Percentiles rank a stretch among this genome's conserved stretches.
Evolutionary conservation across 345 rosid species (phyloP).

Genomic region (Camelina hispida): DNA sequence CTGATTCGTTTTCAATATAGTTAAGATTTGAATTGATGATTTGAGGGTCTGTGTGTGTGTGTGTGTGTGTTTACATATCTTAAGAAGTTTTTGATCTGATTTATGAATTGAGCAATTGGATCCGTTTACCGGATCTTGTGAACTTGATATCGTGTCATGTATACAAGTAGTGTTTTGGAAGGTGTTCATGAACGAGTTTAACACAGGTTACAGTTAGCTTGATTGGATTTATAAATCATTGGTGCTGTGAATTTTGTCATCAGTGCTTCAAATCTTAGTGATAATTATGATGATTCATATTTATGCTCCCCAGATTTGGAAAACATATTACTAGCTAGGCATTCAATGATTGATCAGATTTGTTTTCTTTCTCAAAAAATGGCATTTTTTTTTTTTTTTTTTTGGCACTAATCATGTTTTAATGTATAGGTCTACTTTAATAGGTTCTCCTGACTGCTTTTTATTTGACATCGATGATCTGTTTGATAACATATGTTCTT

Average conservation of each 20-base stretch:
- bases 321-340: neutral
- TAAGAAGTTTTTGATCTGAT: neutral
- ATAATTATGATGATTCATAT: neutral
- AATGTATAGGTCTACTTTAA: neutral
- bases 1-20: neutral
- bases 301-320: neutral
- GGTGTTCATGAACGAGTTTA: neutral
- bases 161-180: neutral
- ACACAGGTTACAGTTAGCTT: neutral
- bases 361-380: too few species aligned
- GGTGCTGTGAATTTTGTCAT: neutral
- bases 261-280: slow-evolving; percentile 2
- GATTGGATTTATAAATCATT: neutral
- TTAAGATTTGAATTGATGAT: slow-evolving; percentile 1
- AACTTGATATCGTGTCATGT: neutral
- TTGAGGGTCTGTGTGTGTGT: neutral
- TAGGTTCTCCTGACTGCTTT: neutral
- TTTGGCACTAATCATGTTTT: too few species aligned
- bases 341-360: slow-evolving; percentile 10
- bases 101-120: neutral
- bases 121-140: slow-evolving; percentile 6
- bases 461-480: neutral
- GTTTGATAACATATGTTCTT: slow-evolving; percentile 16
- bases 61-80: neutral
- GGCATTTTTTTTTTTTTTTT: too few species aligned